Percentiles rank a stretch among this genome's conserved stretches.
These are phyloP conservation scores for Phanerochaete carnosa DNA, from an alignment of 768 basidiomycete species.

Conservation along the genomic window DNA sequence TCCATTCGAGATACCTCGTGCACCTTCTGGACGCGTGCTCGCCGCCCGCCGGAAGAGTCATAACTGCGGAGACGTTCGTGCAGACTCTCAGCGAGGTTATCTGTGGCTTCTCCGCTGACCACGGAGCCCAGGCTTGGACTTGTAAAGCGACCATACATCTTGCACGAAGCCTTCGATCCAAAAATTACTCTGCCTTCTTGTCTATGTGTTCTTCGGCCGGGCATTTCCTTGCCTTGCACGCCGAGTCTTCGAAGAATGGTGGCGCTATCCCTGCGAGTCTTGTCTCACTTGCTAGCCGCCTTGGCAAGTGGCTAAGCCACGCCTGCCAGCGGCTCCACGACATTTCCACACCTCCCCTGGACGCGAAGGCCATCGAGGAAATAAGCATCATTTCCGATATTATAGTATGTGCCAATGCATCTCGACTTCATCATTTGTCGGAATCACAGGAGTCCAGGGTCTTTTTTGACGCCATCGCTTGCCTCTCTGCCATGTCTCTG, in stretches of 20 bases:
- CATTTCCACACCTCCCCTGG: neutral
- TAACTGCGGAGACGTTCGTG: slow-evolving; percentile 30
- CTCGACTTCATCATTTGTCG: neutral
- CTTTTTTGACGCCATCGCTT: neutral
- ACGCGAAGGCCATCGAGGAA: neutral
- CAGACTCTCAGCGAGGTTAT: slow-evolving; percentile 22
- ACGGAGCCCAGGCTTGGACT: slow-evolving; percentile 33
- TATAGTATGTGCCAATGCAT: neutral
- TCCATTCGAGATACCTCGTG: slow-evolving; percentile 44
- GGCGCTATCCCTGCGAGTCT: neutral
- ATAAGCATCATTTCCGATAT: neutral
- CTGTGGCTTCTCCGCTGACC: neutral
- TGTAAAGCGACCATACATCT: slow-evolving; percentile 40
- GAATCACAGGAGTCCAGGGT: neutral
- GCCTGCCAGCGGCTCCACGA: neutral
- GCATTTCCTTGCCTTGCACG: neutral
- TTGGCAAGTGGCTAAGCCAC: slow-evolving; percentile 6
- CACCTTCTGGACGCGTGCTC: slow-evolving; percentile 42
- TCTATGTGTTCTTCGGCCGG: slow-evolving; percentile 20
- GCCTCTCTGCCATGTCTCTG: neutral
- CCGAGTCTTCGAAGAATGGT: neutral
- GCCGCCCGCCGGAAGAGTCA: slow-evolving; percentile 8
- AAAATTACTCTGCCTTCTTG: slow-evolving; percentile 33
- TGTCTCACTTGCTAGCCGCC: neutral
- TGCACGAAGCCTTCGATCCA: slow-evolving; percentile 26